Evolutionary conservation across 116 monocot genomes (phyloP).

Genomic region (Dioscorea cayenensis): DNA sequence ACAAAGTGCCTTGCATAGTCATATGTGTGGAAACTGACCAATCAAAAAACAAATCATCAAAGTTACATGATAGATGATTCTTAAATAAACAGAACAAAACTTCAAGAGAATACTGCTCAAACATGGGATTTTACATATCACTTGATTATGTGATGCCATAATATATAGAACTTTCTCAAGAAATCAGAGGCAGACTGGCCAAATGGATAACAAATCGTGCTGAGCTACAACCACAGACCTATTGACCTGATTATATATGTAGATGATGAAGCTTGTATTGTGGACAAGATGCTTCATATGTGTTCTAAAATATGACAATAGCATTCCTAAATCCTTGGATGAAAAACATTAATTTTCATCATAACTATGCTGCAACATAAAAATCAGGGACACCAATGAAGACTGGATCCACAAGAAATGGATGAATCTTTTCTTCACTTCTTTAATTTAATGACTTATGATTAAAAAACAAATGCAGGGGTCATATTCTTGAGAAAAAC

Average conservation of each 20-base stretch:
- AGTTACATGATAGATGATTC: background rate
- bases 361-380: background rate
- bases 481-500: too few species aligned
- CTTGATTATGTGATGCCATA: background rate
- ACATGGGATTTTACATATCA: background rate
- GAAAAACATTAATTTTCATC: background rate
- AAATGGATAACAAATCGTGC: background rate
- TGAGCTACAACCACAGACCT: background rate
- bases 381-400: background rate
- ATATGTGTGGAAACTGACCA: slow-evolving; percentile 87
- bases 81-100: background rate
- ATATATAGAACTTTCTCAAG: background rate
- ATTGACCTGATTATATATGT: background rate
- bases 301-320: background rate
- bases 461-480: too few species aligned
- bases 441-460: background rate
- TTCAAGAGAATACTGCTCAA: background rate
- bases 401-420: background rate
- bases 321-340: background rate
- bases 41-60: background rate
- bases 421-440: background rate
- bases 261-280: too few species aligned
- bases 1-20: slow-evolving; percentile 99
- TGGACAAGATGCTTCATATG: background rate
- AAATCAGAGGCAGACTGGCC: background rate